A percentile compares a stretch with the other conserved stretches of the same genome.
phyloP scores from a whole-genome alignment of 176 grass and related monocot genomes.

The Aegilops longissima region DNA sequence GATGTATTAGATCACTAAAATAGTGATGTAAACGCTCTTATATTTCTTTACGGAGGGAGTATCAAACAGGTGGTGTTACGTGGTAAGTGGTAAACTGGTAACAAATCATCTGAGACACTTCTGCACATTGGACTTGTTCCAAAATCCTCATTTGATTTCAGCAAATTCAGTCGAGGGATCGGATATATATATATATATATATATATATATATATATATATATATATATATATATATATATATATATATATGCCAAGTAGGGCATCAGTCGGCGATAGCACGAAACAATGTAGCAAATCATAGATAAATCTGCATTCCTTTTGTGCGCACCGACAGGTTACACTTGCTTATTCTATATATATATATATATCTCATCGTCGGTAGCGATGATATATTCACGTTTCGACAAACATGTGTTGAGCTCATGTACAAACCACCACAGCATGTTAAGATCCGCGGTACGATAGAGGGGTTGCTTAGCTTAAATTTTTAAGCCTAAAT shows the following conservation, averaged over 20 bases:
- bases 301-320: slow-evolving; percentile 35
- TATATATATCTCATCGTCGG: not conserved
- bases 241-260: too few species aligned
- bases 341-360: slow-evolving; percentile 57
- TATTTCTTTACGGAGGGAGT: too few species aligned
- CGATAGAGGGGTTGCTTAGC: slow-evolving; percentile 38
- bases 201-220: too few species aligned
- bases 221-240: too few species aligned
- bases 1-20: too few species aligned
- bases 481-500: slow-evolving; percentile 48
- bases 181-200: too few species aligned
- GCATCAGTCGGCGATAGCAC: not conserved
- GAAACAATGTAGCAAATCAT: not conserved
- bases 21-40: too few species aligned
- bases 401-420: not conserved
- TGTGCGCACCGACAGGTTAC: slow-evolving; percentile 1
- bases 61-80: not conserved
- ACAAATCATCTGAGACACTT: too few species aligned
- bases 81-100: not conserved
- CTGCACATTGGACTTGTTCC: too few species aligned
- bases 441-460: slow-evolving; percentile 38
- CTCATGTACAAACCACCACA: slow-evolving; percentile 51
- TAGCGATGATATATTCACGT: slow-evolving; percentile 36
- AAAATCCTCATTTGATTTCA: not conserved
- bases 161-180: not conserved